Evolutionary conservation across 306 rosid species (phyloP).

Genomic region (Heteromeles arbutifolia): DNA sequence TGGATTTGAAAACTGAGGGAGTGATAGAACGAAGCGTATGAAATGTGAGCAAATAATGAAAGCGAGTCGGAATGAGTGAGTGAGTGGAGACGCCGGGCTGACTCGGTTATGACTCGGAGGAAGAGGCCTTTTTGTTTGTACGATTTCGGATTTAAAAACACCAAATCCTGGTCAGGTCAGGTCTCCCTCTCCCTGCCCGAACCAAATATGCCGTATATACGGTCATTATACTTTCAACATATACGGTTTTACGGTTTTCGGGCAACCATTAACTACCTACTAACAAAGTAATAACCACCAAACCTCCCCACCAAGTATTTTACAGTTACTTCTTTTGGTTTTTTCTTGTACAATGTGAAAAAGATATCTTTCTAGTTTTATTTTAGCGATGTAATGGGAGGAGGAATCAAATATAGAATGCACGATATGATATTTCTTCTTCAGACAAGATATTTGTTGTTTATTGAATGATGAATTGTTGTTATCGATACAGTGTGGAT

Average conservation of each 20-base stretch:
- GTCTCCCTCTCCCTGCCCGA: not conserved
- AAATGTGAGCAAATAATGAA: not conserved
- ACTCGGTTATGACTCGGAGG: not conserved
- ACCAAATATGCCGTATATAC: not conserved
- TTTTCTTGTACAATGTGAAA: not conserved
- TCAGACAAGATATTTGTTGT: not conserved
- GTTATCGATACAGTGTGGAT: too few relatives aligned
- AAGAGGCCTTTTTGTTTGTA: not conserved
- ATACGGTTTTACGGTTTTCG: constrained; percentile 9
- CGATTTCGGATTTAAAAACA: constrained; percentile 8
- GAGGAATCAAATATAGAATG: too few relatives aligned
- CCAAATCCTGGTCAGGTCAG: constrained; percentile 7
- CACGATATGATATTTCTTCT: too few relatives aligned
- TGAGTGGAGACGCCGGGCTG: not conserved
- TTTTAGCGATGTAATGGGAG: not conserved
- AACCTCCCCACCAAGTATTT: not conserved
- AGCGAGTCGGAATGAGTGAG: not conserved
- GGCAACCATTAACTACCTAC: constrained; percentile 4
- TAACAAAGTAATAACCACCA: not conserved
- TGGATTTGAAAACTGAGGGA: constrained; percentile 23
- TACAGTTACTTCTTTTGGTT: not conserved
- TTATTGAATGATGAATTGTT: not conserved
- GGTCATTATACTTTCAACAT: not conserved
- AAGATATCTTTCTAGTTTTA: not conserved
- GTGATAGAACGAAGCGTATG: not conserved